A percentile compares a stretch with the other conserved stretches of the same genome.
Evolutionary conservation across 257 asterid genomes (phyloP).

Genomic region (Orobanche coerulescens): DNA sequence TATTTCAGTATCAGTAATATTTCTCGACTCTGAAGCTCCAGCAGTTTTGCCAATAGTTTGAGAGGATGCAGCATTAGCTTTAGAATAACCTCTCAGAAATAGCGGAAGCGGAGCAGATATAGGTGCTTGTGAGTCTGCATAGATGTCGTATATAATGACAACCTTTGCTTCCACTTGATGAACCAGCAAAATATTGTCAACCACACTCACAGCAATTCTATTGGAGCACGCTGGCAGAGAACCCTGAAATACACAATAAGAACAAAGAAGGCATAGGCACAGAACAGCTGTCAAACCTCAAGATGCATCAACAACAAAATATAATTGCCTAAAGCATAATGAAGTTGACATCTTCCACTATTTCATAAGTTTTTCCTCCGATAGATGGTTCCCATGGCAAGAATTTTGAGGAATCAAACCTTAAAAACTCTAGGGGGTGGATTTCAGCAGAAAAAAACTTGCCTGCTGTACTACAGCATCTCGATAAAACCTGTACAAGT

Average conservation of each 20-base stretch:
- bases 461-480: constrained; percentile 94
- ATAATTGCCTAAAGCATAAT: background rate
- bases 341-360: background rate
- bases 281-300: background rate
- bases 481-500: constrained; percentile 80
- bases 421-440: background rate
- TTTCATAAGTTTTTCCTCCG: background rate
- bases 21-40: constrained; percentile 35
- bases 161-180: constrained; percentile 98
- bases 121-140: constrained; percentile 66
- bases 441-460: constrained; percentile 23
- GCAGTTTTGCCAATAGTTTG: constrained; percentile 34
- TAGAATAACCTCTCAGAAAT: constrained; percentile 60
- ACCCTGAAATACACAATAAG: constrained; percentile 48
- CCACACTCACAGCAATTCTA: constrained; percentile 62
- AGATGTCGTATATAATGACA: constrained; percentile 73
- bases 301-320: constrained; percentile 4
- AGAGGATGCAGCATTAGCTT: constrained; percentile 39
- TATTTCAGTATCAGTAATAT: constrained; percentile 39
- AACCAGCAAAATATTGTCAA: constrained; percentile 81
- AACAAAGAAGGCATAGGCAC: constrained; percentile 12
- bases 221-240: constrained; percentile 79
- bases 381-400: background rate
- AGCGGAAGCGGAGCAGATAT: constrained; percentile 96
- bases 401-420: constrained; percentile 1